Base-by-base conservation (phyloP, 2,329 filamentous ascomycete species). In the Neoscytalidium dimidiatum region DNA sequence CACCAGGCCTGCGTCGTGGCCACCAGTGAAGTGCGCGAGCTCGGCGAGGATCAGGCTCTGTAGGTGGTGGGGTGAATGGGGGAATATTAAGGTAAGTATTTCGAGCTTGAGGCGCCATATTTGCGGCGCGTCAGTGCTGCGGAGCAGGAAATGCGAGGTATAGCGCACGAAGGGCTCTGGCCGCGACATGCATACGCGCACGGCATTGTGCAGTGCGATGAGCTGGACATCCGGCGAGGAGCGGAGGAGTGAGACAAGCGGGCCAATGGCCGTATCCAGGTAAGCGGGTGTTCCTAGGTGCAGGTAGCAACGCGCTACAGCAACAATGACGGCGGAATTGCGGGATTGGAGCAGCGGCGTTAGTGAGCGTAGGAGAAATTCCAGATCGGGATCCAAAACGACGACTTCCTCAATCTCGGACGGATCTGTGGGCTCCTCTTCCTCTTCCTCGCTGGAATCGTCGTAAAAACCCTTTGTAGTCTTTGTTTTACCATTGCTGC, bases 81-180 rank as follows among this genome's bases (percentile, higher is more conserved):
- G 93, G 71, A 98, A 99, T 69, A 98, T 89, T 67, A 99, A 84
- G 0, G 95, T 94, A 64, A 98, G 82, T 3, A 97, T 82, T 76
- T 99, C 96, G 28, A 99, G 84, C 78, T 99, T 99, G 43, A 98
- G 84, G 67, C 90, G 89, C 92, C 93, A 97, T 21, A 97, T 90
- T 21, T 92, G 86, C 14, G 90, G 86, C 1, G 90, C 83, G 74
- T 99, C 95, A 0, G 88, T 90, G 49, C 90, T 86, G 65, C 89
- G 89, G 61, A 99, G 86, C 11, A 99, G 84, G 75, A 99, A 99
- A 78, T 97, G 95, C 35, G 90, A 91, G 19, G 91, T 87, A 73
- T 97, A 94, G 73, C 88, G 91, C 64, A 94, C 91, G 75, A 99
- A 99, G n/a, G 90, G 86, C 43, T 86, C 82, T 0, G 95, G 92